Evolutionary conservation across 1,284 basidiomycete species (phyloP), one percentile per base, ranked within the genome.

Genomic region (Rhodofomes roseus): DNA sequence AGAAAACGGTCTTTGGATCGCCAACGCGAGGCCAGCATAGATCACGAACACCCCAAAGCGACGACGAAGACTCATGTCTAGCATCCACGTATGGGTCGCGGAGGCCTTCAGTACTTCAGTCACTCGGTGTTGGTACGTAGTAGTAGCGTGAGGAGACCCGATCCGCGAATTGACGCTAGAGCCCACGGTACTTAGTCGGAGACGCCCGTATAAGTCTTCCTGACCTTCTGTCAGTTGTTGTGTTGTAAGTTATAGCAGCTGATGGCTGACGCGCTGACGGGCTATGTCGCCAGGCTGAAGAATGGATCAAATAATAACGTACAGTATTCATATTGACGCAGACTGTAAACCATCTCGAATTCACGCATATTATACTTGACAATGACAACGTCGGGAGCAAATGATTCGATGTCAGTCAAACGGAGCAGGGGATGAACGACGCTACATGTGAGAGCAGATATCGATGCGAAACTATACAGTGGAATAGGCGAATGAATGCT

Each of bases 381-480:
- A 48, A 25, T n/a, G 12, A 7, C 43, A 48, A n/a, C n/a, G 37
- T 18, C 46, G 18, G 25, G 9, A 48, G 46, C 46, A 48, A 48
- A 23, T n/a, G 46, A 14, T 7, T 48, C 25, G 31, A 22, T 29
- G 36, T 51, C 55, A 40, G 23, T 48, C 50, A 53, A 11, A 59
- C 29, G 56, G 46, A 48, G 51, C 39, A 51, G 51, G 57, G 40
- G 46, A 29, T 54, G 23, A 34, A 59, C 44, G 59, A 56, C 50
- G 65, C 63, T 65, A 68, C 65, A 65, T 48, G 51, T 63, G 63
- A 60, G 58, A 55, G 51, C 37, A 54, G 44, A 63, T 50, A 60
- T 60, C 55, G 62, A 62, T 61, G 61, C 56, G 60, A 62, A 52
- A 65, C 60, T 64, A 62, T 57, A 64, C 50, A 48, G 31, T 40